Base-by-base conservation (phyloP, 306 rosid genomes). In the Inga oerstediana region DNA sequence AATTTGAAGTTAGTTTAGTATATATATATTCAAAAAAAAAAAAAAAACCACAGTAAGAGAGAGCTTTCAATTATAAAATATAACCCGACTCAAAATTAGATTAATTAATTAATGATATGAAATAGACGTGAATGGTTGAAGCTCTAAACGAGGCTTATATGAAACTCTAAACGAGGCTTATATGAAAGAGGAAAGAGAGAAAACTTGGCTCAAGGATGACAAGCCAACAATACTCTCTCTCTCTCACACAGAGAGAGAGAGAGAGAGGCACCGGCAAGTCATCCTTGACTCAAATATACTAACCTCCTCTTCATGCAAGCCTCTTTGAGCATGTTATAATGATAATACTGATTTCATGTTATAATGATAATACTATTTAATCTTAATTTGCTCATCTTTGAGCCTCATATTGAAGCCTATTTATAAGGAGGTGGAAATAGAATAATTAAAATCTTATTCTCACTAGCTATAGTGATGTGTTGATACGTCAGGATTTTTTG, bases 241-340 rank as follows among this genome's bases (percentile, higher is more conserved):
- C 41, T 37, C 39, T 35, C 39, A 35, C 0, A 35, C 37, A 35
- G 27, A 24, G 27, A 24, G 27, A 24, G 27, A 24, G 27, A 62
- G 7, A 61, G 11, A 4, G 10, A 61, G 32, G 24, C 8, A 70
- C 68, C 83, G 83, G 83, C 83, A 80, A 80, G 83, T 54, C 83
- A 80, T 80, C 78, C 83, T 71, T 80, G 83, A 69, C 83, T 80
- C 83, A 71, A 43, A 56, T 80, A 34, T 35, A 71, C 77, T 27
- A 48, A n/a, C 59, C 17, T 2, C 75, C 76, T 30, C 72, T 22
- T 30, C 68, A 71, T 54, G 45, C 46, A 66, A 79, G n/a, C 11
- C 75, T 8, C 27, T 8, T 4, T 52, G 48, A 34, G 73, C 73
- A 68, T 39, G 43, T 39, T 39, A 39, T 39, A 39, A 39, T 39